Evolutionary conservation across 768 basidiomycete genomes (phyloP), one percentile per base, ranked within the genome.

Genomic region (Austroboletus eburneus): DNA sequence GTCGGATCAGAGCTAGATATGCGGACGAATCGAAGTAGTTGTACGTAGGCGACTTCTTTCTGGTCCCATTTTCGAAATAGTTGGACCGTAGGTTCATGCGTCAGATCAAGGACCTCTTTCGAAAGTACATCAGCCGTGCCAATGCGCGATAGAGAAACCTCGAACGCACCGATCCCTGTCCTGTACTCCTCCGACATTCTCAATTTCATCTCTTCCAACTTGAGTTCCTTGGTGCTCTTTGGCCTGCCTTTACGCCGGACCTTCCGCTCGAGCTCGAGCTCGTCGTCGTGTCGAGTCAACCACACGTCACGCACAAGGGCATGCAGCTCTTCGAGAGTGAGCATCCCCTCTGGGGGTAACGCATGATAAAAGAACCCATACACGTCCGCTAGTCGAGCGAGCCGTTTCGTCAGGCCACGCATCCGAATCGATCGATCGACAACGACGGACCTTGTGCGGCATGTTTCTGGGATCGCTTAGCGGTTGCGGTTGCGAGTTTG

Each of bases 51-150:
- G 4, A 79, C 67, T 55, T 89, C 86, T 49, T 77, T 80, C 54
- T 86, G 82, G 56, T 91, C 86, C 90, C 90, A 92, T 48, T 69
- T 67, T 33, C 85, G 77, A 62, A 90, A 88, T 4, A 91, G 69
- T 23, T 76, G 75, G 32, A 87, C 83, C 14, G 78, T 91, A 9
- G 72, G 63, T n/a, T 70, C 64, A 52, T 91, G 80, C 0, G 87
- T 91, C 22, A 92, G 73, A 65, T 92, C 90, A 7, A 81, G 77
- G 27, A 91, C 74, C 70, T 92, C 90, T 27, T 42, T 14, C 3
- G 60, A 39, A 39, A 46, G 12, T 12, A 12, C 33, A 29, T 43
- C 29, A 45, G 39, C 7, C 16, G 33, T 34, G 5, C 33, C 16
- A 16, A 34, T 27, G 12, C 7, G 5, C 14, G 33, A 16, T 5